Percentiles rank a stretch among this genome's conserved stretches.
Conservation (phyloP, 768 basidiomycete species). For the Kwoniella shandongensis region DNA sequence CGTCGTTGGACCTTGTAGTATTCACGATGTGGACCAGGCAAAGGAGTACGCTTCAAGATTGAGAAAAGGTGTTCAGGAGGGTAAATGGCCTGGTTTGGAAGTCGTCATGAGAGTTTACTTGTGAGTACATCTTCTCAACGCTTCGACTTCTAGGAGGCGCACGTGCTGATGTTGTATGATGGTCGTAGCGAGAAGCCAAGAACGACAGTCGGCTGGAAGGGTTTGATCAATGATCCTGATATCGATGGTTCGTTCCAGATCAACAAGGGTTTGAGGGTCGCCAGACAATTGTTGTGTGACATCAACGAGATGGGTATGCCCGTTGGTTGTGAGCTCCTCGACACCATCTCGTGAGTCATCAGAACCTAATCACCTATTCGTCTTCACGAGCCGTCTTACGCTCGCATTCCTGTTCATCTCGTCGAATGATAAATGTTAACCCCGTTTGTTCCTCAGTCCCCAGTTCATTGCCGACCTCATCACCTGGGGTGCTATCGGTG, state of each 20-base stretch:
- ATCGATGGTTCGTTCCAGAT: constrained; percentile 93
- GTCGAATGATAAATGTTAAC: not conserved
- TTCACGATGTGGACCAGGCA: constrained; percentile 84
- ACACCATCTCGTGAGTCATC: constrained; percentile 57
- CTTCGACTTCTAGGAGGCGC: not conserved
- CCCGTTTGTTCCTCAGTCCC: constrained; percentile 55
- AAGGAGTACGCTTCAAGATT: constrained; percentile 54
- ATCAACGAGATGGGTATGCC: constrained; percentile 86
- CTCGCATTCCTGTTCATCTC: not conserved
- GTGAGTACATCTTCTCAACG: constrained; percentile 59
- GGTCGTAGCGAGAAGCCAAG: constrained; percentile 72
- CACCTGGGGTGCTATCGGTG: constrained; percentile 96
- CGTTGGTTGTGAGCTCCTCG: constrained; percentile 90
- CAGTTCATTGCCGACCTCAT: constrained; percentile 93
- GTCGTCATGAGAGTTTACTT: constrained; percentile 98
- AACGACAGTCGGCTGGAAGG: constrained; percentile 95
- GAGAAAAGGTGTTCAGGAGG: constrained; percentile 65
- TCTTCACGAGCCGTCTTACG: not conserved
- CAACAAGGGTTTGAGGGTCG: constrained; percentile 90
- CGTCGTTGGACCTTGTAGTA: constrained; percentile 92
- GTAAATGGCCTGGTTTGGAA: constrained; percentile 66
- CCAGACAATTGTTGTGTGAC: constrained; percentile 85
- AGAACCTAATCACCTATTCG: not conserved
- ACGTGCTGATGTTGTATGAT: not conserved
- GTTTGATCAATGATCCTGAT: constrained; percentile 76